These are phyloP conservation scores for Ampelomyces quisqualis DNA, from an alignment of 2,329 filamentous ascomycete species.

Conservation along the genomic window DNA sequence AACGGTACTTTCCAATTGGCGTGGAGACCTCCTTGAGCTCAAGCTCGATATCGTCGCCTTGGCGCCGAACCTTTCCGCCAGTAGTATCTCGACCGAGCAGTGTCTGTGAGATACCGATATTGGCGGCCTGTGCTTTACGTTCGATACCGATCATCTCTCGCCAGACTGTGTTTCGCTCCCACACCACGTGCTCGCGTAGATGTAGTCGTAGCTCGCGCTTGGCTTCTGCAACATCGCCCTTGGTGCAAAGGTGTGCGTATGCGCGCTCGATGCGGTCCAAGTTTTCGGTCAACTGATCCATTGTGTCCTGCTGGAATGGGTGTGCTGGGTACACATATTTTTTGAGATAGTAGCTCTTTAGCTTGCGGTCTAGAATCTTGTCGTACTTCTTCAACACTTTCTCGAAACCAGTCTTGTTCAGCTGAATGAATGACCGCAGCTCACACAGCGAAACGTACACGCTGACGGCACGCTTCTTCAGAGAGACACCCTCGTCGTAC, in stretches of 20 bases:
- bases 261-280: conserved; percentile 74
- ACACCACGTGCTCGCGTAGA: conserved; percentile 93
- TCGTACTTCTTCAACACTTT: conserved; percentile 99
- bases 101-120: conserved; percentile 75
- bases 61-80: conserved; percentile 67
- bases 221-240: conserved; percentile 73
- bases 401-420: conserved; percentile 94
- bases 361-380: conserved; percentile 83
- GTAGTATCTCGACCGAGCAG: conserved; percentile 75
- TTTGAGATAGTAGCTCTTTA: conserved; percentile 76
- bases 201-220: conserved; percentile 86
- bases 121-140: conserved; percentile 89
- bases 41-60: conserved; percentile 76
- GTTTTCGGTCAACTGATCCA: conserved; percentile 67
- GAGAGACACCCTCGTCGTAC: conserved; percentile 72
- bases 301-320: conserved; percentile 74
- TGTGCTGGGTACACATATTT: conserved; percentile 74
- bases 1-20: conserved; percentile 73
- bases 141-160: conserved; percentile 98
- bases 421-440: conserved; percentile 90
- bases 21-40: conserved; percentile 71
- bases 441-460: conserved; percentile 92
- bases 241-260: conserved; percentile 80
- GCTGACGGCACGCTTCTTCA: conserved; percentile 88
- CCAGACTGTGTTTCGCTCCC: conserved; percentile 99